These are phyloP conservation scores for Apiotrichum laibachii DNA, from an alignment of 1,284 basidiomycete species.

Conservation along the genomic window DNA sequence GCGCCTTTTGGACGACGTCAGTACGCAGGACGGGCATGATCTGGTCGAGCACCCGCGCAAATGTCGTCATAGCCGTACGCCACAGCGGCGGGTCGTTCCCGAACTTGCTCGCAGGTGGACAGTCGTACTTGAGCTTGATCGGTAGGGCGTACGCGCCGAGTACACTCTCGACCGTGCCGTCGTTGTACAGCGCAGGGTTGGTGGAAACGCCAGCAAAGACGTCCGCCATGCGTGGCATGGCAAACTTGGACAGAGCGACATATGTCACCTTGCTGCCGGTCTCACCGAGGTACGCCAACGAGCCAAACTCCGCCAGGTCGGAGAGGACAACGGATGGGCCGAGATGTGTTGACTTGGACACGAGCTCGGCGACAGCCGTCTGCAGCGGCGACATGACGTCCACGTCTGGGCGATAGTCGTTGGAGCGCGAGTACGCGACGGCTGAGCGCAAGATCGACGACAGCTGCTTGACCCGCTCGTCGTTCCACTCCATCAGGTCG, in stretches of 20 bases:
- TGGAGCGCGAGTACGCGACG: constrained; percentile 74
- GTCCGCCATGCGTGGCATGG: constrained; percentile 77
- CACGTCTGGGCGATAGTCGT: constrained; percentile 82
- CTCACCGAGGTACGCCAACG: constrained; percentile 75
- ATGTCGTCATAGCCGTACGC: constrained; percentile 62
- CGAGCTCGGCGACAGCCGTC: constrained; percentile 66
- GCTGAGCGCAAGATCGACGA: constrained; percentile 76
- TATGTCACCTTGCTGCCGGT: constrained; percentile 74
- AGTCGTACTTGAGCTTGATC: constrained; percentile 90
- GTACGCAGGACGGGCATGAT: constrained; percentile 20
- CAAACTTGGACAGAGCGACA: constrained; percentile 77
- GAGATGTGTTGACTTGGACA: constrained; percentile 57
- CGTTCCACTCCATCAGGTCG: constrained; percentile 26
- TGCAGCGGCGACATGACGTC: constrained; percentile 80
- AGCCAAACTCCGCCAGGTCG: constrained; percentile 79
- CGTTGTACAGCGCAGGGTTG: constrained; percentile 59
- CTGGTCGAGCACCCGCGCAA: constrained; percentile 26
- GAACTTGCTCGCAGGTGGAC: constrained; percentile 78
- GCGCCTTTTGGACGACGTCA: constrained; percentile 58
- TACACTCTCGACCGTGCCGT: constrained; percentile 78
- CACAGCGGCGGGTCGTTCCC: constrained; percentile 81
- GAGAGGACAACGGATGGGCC: constrained; percentile 71
- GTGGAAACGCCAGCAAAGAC: constrained; percentile 54
- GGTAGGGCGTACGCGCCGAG: constrained; percentile 84
- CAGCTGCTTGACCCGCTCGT: constrained; percentile 65